These are phyloP conservation scores for Xylariaceae sp. DNA, from an alignment of 2,329 filamentous ascomycete genomes.

Conservation along the genomic window DNA sequence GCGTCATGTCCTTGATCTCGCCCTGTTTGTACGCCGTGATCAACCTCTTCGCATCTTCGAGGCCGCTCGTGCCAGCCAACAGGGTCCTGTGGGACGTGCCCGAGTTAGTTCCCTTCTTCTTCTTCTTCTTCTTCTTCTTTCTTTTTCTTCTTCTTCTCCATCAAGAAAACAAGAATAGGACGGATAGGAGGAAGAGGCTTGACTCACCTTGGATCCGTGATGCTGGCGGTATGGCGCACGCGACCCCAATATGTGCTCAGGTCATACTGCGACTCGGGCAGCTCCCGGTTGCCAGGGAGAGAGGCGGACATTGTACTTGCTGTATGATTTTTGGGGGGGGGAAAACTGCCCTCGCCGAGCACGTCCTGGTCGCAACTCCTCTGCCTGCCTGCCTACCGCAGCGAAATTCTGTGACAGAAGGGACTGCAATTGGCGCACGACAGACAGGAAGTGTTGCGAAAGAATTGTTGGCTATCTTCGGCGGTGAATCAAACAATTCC, in stretches of 20 bases:
- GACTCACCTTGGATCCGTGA: conserved; percentile 91
- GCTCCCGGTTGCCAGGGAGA: conserved; percentile 65
- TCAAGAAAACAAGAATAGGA: no score
- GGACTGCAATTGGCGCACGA: conserved; percentile 3
- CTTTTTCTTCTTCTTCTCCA: background rate
- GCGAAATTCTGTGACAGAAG: conserved; percentile 1
- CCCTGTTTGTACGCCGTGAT: conserved; percentile 84
- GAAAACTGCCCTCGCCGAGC: conserved; percentile 11
- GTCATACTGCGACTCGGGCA: conserved; percentile 89
- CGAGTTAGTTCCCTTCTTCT: conserved; percentile 20
- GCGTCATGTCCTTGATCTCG: conserved; percentile 72
- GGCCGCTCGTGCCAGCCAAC: conserved; percentile 68
- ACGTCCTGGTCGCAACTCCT: no score
- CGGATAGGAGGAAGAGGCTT: background rate
- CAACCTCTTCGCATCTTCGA: conserved; percentile 80
- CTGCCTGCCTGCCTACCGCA: no score
- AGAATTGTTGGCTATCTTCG: no score
- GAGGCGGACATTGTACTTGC: conserved; percentile 56
- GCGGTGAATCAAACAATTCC: no score
- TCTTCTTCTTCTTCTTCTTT: no score
- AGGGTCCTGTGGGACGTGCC: conserved; percentile 61
- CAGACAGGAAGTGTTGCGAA: no score
- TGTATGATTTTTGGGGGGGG: no score
- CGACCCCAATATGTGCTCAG: conserved; percentile 91
- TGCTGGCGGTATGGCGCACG: conserved; percentile 79